Evolutionary conservation across 495 filamentous ascomycete genomes (phyloP).

Genomic region (Tuber microsphaerosporum): DNA sequence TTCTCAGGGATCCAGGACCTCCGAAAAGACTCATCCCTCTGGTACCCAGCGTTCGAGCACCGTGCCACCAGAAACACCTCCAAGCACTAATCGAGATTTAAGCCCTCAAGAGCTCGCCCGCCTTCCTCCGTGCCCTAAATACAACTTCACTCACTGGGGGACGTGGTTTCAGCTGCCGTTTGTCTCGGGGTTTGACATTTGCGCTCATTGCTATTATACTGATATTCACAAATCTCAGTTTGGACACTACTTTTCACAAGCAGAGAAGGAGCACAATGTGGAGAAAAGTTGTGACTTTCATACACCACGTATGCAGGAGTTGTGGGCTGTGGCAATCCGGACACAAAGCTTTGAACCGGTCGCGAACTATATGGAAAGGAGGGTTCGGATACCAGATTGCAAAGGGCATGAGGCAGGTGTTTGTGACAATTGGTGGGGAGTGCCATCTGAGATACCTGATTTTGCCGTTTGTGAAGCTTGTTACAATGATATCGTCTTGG

Average conservation of each 20-base stretch:
- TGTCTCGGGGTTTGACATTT: not conserved
- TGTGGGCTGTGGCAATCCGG: not conserved
- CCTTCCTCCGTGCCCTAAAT: not conserved
- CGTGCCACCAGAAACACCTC: not conserved
- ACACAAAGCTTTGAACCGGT: not conserved
- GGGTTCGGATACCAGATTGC: not conserved
- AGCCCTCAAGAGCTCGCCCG: not conserved
- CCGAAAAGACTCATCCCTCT: not conserved
- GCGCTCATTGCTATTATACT: not conserved
- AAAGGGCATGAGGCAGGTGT: not conserved
- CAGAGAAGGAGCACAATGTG: not conserved
- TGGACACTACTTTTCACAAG: not conserved
- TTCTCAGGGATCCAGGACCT: slow-evolving; percentile 4
- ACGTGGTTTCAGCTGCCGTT: slow-evolving; percentile 3
- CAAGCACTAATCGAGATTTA: not conserved
- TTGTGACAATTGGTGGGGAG: not conserved
- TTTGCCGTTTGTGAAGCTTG: not conserved
- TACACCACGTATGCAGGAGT: not conserved
- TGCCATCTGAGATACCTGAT: not conserved
- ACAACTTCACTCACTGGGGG: not conserved
- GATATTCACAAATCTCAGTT: not conserved
- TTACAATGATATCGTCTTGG: not conserved
- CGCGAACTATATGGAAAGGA: slow-evolving; percentile 1
- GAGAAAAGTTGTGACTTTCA: not conserved
- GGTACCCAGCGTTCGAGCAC: not conserved